Evolutionary conservation across 176 grass and related monocot species (phyloP).

Genomic region (bread wheat (Triticum aestivum)): DNA sequence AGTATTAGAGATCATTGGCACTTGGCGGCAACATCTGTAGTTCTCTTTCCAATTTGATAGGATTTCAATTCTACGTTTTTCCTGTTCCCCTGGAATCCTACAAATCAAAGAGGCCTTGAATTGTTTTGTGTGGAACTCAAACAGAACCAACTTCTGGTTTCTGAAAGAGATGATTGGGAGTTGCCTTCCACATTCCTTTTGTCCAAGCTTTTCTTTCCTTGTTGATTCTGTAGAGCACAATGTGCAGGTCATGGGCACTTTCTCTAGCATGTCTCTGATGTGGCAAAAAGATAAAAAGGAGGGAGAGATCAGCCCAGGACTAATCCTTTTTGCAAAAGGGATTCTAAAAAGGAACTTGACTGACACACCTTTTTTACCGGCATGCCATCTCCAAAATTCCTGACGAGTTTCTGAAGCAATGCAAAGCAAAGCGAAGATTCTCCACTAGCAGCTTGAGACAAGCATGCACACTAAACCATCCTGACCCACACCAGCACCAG

Average conservation of each 20-base stretch:
- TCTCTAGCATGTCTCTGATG: constrained; percentile 9
- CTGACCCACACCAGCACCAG: constrained; percentile 29
- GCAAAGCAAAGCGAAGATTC: constrained; percentile 39
- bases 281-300: not conserved
- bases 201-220: not conserved
- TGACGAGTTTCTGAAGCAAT: constrained; percentile 39
- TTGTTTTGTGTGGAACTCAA: not conserved
- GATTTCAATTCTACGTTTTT: no score
- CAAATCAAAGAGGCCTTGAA: not conserved
- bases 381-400: constrained; percentile 36
- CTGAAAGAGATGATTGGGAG: not conserved
- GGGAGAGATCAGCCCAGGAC: not conserved
- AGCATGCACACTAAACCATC: constrained; percentile 44
- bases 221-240: not conserved
- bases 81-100: no score
- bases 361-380: constrained; percentile 12
- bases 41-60: no score
- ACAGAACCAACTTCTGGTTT: not conserved
- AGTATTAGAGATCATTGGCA: no score
- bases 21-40: no score
- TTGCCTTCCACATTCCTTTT: not conserved
- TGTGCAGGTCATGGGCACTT: constrained; percentile 7
- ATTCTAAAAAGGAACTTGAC: constrained; percentile 22
- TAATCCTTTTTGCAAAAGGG: constrained; percentile 31
- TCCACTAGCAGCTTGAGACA: constrained; percentile 51